phyloP scores from a whole-genome alignment of 768 basidiomycete genomes.

The Leccinum sublutescens region DNA sequence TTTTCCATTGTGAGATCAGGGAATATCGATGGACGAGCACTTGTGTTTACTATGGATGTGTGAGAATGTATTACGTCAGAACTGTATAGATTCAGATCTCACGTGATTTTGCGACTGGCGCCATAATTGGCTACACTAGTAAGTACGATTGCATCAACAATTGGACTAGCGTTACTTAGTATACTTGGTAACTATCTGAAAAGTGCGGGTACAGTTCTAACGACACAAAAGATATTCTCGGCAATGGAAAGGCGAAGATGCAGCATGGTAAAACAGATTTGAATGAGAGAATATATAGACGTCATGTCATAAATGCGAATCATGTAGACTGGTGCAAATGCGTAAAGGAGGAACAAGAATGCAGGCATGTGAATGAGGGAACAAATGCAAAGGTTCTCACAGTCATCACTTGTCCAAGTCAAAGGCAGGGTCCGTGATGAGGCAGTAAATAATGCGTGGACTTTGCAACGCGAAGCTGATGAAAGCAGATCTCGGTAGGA shows the following conservation, averaged over 20 bases:
- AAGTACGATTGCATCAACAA: constrained; percentile 2
- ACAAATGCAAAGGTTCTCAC: constrained; percentile 13
- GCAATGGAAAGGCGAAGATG: background rate
- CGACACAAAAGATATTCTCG: background rate
- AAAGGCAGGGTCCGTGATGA: constrained; percentile 32
- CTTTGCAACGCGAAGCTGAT: constrained; percentile 19
- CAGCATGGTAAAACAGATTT: constrained; percentile 9
- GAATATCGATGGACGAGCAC: constrained; percentile 1
- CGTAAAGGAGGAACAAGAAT: constrained; percentile 23
- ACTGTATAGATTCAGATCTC: constrained; percentile 29
- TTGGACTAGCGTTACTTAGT: background rate
- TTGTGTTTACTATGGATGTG: constrained; percentile 15
- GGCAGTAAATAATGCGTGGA: constrained; percentile 15
- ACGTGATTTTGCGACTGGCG: background rate
- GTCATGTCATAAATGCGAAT: constrained; percentile 19
- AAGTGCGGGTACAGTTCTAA: constrained; percentile 1
- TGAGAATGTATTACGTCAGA: constrained; percentile 29
- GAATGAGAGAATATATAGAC: constrained; percentile 14
- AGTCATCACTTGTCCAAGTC: constrained; percentile 29
- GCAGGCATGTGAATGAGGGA: constrained; percentile 19
- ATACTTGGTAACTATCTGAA: background rate
- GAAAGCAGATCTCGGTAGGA: constrained; percentile 23
- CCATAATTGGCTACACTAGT: background rate
- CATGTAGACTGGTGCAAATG: constrained; percentile 20
- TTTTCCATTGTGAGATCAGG: constrained; percentile 70